Evolutionary conservation across 2,329 filamentous ascomycete genomes (phyloP).

Genomic region (Colletotrichum theobromicola): DNA sequence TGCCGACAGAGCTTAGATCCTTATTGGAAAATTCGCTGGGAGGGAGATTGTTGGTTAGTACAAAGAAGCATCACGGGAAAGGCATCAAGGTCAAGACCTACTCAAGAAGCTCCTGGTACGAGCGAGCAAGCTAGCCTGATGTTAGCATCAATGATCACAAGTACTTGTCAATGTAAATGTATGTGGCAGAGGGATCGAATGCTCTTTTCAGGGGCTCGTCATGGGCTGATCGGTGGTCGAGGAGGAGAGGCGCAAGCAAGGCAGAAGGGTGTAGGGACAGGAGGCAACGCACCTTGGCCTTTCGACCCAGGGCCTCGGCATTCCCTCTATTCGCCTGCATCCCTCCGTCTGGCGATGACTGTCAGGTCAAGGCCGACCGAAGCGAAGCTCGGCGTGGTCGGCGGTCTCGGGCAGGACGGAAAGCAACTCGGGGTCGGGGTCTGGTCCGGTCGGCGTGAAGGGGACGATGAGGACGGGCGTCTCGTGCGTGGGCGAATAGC

Average conservation of each 20-base stretch:
- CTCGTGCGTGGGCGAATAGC: neutral
- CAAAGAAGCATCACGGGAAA: neutral
- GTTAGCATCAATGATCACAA: neutral
- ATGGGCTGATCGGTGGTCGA: neutral
- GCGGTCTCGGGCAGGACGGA: neutral
- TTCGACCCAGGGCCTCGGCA: conserved; percentile 63
- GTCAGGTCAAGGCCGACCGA: conserved; percentile 15
- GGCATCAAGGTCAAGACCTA: conserved; percentile 53
- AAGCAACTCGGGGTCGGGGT: neutral
- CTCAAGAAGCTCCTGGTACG: conserved; percentile 96
- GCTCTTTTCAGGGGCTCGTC: neutral
- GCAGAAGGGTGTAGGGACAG: neutral
- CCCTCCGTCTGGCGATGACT: conserved; percentile 34
- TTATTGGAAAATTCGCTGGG: conserved; percentile 89
- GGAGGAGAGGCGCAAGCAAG: neutral
- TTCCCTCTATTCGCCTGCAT: conserved; percentile 62
- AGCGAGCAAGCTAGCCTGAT: conserved; percentile 79
- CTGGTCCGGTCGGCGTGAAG: neutral
- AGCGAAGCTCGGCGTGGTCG: conserved; percentile 1
- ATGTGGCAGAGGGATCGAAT: neutral
- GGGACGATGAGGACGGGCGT: neutral
- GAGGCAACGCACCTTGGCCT: conserved; percentile 58
- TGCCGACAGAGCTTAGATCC: conserved; percentile 91
- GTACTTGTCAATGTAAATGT: neutral
- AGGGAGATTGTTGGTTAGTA: neutral